Base-by-base conservation (phyloP, 345 rosid species). In the Citrus mangshanensis region DNA sequence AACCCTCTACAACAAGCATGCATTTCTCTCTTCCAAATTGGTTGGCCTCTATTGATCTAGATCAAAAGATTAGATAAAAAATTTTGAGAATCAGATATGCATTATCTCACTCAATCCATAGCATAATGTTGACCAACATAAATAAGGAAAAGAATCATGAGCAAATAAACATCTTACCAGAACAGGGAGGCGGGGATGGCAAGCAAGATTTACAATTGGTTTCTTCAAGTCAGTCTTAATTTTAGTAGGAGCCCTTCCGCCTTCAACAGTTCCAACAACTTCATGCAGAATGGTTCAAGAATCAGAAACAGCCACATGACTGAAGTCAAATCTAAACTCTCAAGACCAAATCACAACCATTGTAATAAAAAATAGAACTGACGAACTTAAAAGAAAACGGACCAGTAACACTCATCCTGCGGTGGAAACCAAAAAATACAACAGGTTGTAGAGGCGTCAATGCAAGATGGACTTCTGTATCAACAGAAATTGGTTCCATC, bases 181-280 rank as follows among this genome's bases (percentile, higher is more conserved):
- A 70, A 96, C 91, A 79, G 99, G 97, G n/a, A 89, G 97, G 62
- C 99, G 94, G 66, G 99, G 97, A 87, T 96, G 98, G 85, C 99
- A 94, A 74, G 99, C 93, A 84, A 96, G 94, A 81, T 94, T 94
- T 68, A 96, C 92, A 24, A 96, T 78, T 19, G 98, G 99, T 85
- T 91, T 96, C 89, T 96, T 96, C 87, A 96, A 84, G 87, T 96
- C 99, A 35, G 98, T 87, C 89, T 91, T 96, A 85, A 96, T 96
- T 82, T 93, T 96, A 37, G 98, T 96, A 1, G 99, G 99, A 61
- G 95, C 85, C 80, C 92, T 89, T 68, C 99, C 98, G 59, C 98
- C 98, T 83, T 94, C 98, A 78, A 94, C 90, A 79, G 98, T 96
- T 83, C 99, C 99, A 85, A 96, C 97, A 88, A 94, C 99, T 96